Evolutionary conservation across 495 filamentous ascomycete genomes (phyloP), one percentile per base, ranked within the genome.

Genomic region (Patellaria atrata): DNA sequence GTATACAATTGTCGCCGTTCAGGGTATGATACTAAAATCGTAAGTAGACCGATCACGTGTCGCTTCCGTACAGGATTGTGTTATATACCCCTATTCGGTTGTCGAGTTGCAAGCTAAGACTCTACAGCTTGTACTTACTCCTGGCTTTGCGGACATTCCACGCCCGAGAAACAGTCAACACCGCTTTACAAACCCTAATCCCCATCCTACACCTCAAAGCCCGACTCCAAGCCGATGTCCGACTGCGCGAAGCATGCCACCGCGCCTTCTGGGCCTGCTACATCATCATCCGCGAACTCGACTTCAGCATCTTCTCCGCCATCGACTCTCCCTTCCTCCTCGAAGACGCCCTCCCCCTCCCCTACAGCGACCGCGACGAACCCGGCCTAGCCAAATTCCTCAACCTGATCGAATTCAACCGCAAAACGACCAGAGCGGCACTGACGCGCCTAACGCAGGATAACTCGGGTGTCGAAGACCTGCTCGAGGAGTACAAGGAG

Each of bases 211-310:
- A 31, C 28, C 14, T 3, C 28, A 14, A 18, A 10, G 20, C 15
- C 14, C 28, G 28, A 10, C 9, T 31, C 28, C 15, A 3, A 2
- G 20, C 5, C 10, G 10, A 31, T 14, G 28, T 2, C 14, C 28
- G 20, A 14, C 14, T 31, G n/a, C 28, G n/a, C 3, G 28, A 31
- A 12, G 2, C 28, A 14, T 31, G 10, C 28, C 28, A 31, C 28
- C 28, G 28, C 28, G 28, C 28, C 28, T 31, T 17, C 14, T 31
- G 28, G 28, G 10, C 20, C 10, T 31, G 28, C 28, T 31, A 17
- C 14, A 31, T 12, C 14, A 10, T 31, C 28, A 18, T 17, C 15
- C 2, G 20, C 28, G 28, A 12, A 18, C 28, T 31, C 10, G 15
- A 31, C 28, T 5, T 31, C 10, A 14, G 3, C 14, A 17, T 17